Conservation (phyloP, 805 yeast genomes). For the Candida morakotiae region DNA sequence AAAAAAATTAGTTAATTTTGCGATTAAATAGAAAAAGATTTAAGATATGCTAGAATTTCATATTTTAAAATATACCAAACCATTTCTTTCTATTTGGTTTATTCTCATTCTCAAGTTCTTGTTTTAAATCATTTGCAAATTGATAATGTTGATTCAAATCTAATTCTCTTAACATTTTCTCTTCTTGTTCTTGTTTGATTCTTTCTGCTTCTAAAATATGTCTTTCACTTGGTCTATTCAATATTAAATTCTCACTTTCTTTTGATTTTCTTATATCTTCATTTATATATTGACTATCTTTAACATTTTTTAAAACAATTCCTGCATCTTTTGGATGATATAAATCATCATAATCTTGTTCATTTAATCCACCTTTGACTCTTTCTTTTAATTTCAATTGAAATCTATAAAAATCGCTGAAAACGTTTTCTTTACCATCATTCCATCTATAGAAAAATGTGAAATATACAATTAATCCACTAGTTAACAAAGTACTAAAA, state of each 20-base stretch:
- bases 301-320: slow-evolving; percentile 38
- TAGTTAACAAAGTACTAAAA: slow-evolving; percentile 49
- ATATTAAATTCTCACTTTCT: slow-evolving; percentile 42
- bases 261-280: slow-evolving; percentile 39
- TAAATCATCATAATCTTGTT: slow-evolving; percentile 62
- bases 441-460: slow-evolving; percentile 82
- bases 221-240: slow-evolving; percentile 65
- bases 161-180: slow-evolving; percentile 30
- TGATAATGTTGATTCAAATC: slow-evolving; percentile 21
- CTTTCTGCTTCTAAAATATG: slow-evolving; percentile 76
- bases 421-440: slow-evolving; percentile 73
- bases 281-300: slow-evolving; percentile 41
- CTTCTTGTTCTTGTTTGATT: slow-evolving; percentile 66
- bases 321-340: slow-evolving; percentile 39
- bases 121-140: slow-evolving; percentile 17
- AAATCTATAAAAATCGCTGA: slow-evolving; percentile 61
- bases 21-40: too few species aligned
- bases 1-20: too few species aligned
- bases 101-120: slow-evolving; percentile 8
- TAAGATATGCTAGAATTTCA: too few species aligned
- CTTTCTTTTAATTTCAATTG: slow-evolving; percentile 55
- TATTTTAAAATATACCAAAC: slow-evolving; percentile 14
- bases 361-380: slow-evolving; percentile 48
- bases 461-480: slow-evolving; percentile 50
- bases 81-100: slow-evolving; percentile 16